Evolutionary conservation across 1,284 basidiomycete species (phyloP).

Genomic region (Cystobasidium sp.): DNA sequence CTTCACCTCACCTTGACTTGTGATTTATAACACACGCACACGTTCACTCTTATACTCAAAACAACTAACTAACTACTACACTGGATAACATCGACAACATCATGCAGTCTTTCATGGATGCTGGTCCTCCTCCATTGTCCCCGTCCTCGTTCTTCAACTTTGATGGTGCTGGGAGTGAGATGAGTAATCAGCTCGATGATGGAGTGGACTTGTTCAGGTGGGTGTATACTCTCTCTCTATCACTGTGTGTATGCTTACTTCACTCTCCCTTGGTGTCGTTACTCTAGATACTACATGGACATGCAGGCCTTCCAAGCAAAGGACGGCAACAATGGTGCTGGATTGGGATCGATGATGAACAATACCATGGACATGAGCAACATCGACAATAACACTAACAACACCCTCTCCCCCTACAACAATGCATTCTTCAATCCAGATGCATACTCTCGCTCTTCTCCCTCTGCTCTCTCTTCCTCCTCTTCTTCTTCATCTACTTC

Average conservation of each 20-base stretch:
- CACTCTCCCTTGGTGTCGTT: neutral
- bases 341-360: too few relatives aligned
- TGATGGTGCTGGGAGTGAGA: neutral
- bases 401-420: slow-evolving; percentile 11
- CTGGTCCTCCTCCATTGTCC: neutral
- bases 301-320: slow-evolving; percentile 25
- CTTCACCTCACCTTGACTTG: too few relatives aligned
- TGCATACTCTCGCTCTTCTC: neutral
- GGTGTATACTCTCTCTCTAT: neutral
- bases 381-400: neutral
- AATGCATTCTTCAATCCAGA: slow-evolving; percentile 25
- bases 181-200: neutral
- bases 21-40: too few relatives aligned
- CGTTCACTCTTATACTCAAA: too few relatives aligned
- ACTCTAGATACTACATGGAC: slow-evolving; percentile 29
- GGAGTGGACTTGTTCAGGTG: slow-evolving; percentile 30
- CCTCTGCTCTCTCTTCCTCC: neutral
- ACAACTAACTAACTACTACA: neutral
- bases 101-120: slow-evolving; percentile 27
- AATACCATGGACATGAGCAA: too few relatives aligned
- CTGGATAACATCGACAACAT: neutral
- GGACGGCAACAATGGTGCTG: neutral
- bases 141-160: slow-evolving; percentile 25
- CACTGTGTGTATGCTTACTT: neutral
- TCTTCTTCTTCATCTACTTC: neutral